These are phyloP conservation scores for Kodamaea sp. DNA, from an alignment of 1,139 yeast species.

Conservation along the genomic window DNA sequence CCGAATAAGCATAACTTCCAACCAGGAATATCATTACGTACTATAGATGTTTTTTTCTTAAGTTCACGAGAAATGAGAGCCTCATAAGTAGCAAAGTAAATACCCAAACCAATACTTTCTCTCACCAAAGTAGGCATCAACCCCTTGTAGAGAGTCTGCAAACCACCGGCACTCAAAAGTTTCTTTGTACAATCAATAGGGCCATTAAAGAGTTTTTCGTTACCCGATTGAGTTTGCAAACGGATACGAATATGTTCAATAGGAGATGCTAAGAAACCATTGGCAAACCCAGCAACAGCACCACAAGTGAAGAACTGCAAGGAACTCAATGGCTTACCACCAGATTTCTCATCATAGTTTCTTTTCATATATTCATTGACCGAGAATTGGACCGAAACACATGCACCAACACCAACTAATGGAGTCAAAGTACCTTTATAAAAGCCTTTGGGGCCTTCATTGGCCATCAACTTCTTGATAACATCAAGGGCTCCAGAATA, in stretches of 20 bases:
- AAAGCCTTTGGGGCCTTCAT: slow-evolving; percentile 79
- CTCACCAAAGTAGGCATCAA: slow-evolving; percentile 74
- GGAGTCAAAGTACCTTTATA: slow-evolving; percentile 87
- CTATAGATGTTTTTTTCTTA: slow-evolving; percentile 27
- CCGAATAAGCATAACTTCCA: slow-evolving; percentile 81
- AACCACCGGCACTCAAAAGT: slow-evolving; percentile 50
- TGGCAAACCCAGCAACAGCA: slow-evolving; percentile 84
- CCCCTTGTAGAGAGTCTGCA: slow-evolving; percentile 70
- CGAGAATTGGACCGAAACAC: slow-evolving; percentile 77
- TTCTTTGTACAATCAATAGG: slow-evolving; percentile 76
- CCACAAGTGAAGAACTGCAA: slow-evolving; percentile 76
- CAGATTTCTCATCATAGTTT: slow-evolving; percentile 43
- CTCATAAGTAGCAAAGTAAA: slow-evolving; percentile 85
- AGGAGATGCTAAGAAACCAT: slow-evolving; percentile 83
- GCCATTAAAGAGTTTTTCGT: slow-evolving; percentile 53
- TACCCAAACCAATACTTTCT: slow-evolving; percentile 85
- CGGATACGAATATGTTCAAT: slow-evolving; percentile 92
- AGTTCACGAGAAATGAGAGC: slow-evolving; percentile 70
- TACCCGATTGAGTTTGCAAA: slow-evolving; percentile 73
- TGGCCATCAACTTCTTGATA: slow-evolving; percentile 58
- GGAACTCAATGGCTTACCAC: slow-evolving; percentile 42
- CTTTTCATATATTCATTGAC: slow-evolving; percentile 94
- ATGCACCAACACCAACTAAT: slow-evolving; percentile 88
- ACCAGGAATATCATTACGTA: slow-evolving; percentile 71
- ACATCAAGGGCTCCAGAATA: slow-evolving; percentile 77